These are phyloP conservation scores for Diospyros kaki DNA, from an alignment of 148 eudicot genomes.

Conservation along the genomic window DNA sequence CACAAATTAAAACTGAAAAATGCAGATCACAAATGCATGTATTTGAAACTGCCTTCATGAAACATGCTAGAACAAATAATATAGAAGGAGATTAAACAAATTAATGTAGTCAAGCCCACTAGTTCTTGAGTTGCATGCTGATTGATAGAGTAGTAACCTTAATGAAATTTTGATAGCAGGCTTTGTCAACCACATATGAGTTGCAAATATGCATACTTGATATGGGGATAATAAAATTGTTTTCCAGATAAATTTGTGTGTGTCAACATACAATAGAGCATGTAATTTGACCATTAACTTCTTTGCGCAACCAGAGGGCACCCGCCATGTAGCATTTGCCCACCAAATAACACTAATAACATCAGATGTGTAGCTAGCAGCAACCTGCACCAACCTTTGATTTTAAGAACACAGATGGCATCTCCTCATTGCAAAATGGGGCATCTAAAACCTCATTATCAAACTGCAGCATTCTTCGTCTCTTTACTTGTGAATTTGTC, in stretches of 20 bases:
- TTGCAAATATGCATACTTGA: not conserved
- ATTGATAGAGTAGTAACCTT: not conserved
- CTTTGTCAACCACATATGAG: not conserved
- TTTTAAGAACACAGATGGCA: constrained; percentile 49
- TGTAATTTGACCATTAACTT: not conserved
- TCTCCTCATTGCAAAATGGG: constrained; percentile 39
- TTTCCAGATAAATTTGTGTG: not conserved
- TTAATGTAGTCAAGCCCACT: not conserved
- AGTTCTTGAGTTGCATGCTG: not conserved
- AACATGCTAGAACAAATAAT: not conserved
- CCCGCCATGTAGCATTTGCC: not conserved
- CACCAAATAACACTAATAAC: not conserved
- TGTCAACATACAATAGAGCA: not conserved
- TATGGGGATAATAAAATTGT: not conserved
- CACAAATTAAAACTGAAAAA: not conserved
- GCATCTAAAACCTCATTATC: constrained; percentile 33
- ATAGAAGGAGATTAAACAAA: not conserved
- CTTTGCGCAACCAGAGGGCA: not conserved
- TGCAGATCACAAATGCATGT: not conserved
- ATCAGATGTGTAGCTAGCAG: not conserved
- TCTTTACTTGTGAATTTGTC: constrained; percentile 59
- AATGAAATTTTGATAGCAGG: not conserved
- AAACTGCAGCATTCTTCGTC: constrained; percentile 77
- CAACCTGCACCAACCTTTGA: constrained; percentile 49
- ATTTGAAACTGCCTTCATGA: not conserved